Evolutionary conservation across 23 red algal genomes (phyloP), one percentile per base, ranked within the genome.

Genomic region (Pyropia yezoensis): DNA sequence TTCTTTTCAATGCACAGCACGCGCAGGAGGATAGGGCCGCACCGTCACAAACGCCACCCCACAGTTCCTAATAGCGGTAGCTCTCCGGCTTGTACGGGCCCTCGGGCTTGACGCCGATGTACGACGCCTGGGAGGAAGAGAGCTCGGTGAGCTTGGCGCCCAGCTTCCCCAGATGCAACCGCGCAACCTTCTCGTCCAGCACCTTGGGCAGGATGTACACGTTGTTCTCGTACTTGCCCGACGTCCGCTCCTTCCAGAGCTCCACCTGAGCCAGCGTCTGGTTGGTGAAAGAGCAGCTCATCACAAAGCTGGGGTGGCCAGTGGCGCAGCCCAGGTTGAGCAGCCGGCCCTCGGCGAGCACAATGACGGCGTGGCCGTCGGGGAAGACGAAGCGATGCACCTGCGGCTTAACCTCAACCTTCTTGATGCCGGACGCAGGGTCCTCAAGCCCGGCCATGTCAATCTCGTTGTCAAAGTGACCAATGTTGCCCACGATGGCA

Each of bases 391-490:
- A 96, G 27, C 83, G 79, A 64, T 89, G 80, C 47, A 96, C 92
- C 74, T 96, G 92, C 34, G 92, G 92, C 78, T 96, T 96, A 73
- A 96, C 86, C 33, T 88, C 80, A 2, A 84, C 54, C 59, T 71
- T 80, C n/a, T 71, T 56, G 67, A 96, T 96, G 52, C 80, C 83
- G 14, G 81, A 59, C 50, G 79, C 76, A 11, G 39, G 39, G 5
- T 62, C 33, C 21, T 89, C 85, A 4, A 96, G 74, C 7, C 92
- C 92, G 18, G 76, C 78, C 69, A 88, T 89, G 52, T 96, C 92
- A 33, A 96, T 96, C 75, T 96, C 92, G 49, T 96, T 96, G 65
- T 96, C 92, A 80, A 96, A 96, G 62, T 96, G 92, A 23, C 92
- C 92, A 88, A 96, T 96, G 67, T 96, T 96, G 34, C 92, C 84